These are phyloP conservation scores for Penicillium sp. DNA, from an alignment of 2,329 filamentous ascomycete species.

Conservation along the genomic window DNA sequence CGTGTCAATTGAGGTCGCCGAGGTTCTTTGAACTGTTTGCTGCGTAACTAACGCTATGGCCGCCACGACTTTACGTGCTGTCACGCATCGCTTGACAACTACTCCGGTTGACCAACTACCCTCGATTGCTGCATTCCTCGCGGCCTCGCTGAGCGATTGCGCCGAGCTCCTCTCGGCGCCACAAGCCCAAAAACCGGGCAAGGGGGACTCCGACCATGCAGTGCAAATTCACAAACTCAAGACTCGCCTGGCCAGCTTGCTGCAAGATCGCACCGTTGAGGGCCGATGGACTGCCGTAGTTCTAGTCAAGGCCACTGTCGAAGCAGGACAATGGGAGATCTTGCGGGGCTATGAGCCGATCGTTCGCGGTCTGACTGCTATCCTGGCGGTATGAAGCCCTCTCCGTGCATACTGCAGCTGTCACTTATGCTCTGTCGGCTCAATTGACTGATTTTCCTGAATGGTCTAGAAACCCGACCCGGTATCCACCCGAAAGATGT, in stretches of 20 bases:
- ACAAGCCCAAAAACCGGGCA: conserved; percentile 60
- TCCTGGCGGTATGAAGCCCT: conserved; percentile 65
- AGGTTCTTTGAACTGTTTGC: neutral
- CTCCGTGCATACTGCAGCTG: neutral
- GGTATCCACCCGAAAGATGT: conserved; percentile 72
- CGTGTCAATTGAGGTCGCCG: conserved; percentile 6
- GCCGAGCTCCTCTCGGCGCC: conserved; percentile 64
- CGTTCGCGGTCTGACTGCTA: conserved; percentile 73
- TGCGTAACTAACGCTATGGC: conserved; percentile 25
- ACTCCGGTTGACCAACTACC: conserved; percentile 75
- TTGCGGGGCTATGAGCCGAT: conserved; percentile 73
- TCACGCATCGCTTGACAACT: conserved; percentile 63
- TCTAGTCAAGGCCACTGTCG: conserved; percentile 77
- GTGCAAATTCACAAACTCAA: conserved; percentile 81
- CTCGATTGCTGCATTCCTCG: conserved; percentile 70
- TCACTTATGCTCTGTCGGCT: conserved; percentile 1
- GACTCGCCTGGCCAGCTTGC: conserved; percentile 73
- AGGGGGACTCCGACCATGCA: conserved; percentile 66
- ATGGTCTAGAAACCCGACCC: conserved; percentile 72
- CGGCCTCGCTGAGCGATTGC: conserved; percentile 58
- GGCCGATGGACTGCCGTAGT: conserved; percentile 78
- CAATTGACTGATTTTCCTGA: conserved; percentile 17
- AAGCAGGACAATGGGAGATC: conserved; percentile 82
- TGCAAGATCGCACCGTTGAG: conserved; percentile 74
- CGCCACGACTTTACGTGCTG: conserved; percentile 46